A percentile compares a stretch with the other conserved stretches of the same genome.
Conservation (phyloP, 2,329 filamentous ascomycete species). For the Hypomyces perniciosus region DNA sequence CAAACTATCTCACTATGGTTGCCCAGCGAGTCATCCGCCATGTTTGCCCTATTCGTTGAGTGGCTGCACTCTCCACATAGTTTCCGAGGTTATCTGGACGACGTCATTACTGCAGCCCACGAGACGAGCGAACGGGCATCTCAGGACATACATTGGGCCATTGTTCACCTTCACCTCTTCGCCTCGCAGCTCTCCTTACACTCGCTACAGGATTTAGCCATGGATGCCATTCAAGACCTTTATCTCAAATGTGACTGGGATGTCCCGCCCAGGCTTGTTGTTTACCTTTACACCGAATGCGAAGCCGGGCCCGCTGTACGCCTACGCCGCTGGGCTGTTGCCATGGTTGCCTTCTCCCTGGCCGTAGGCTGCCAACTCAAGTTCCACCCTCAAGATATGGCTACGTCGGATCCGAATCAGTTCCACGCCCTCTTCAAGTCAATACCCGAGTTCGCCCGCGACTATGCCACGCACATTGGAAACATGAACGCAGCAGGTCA, state of each 20-base stretch:
- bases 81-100: slow-evolving; percentile 40
- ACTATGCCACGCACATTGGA: slow-evolving; percentile 46
- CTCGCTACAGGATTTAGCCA: slow-evolving; percentile 49
- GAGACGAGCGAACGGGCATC: slow-evolving; percentile 22
- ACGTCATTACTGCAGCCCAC: slow-evolving; percentile 29
- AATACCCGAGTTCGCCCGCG: slow-evolving; percentile 41
- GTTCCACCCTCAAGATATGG: slow-evolving; percentile 24
- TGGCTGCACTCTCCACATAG: slow-evolving; percentile 43
- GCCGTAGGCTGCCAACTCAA: slow-evolving; percentile 27
- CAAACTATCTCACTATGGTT: slow-evolving; percentile 33
- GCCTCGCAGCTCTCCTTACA: slow-evolving; percentile 45
- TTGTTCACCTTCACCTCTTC: slow-evolving; percentile 53
- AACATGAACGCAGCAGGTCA: slow-evolving; percentile 47
- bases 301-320: slow-evolving; percentile 44
- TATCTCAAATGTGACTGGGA: slow-evolving; percentile 55
- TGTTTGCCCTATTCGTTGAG: slow-evolving; percentile 48
- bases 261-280: slow-evolving; percentile 45
- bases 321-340: slow-evolving; percentile 53
- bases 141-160: slow-evolving; percentile 47
- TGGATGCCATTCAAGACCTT: slow-evolving; percentile 54
- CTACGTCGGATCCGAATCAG: slow-evolving; percentile 25
- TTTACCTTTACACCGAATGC: slow-evolving; percentile 49
- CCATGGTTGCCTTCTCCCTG: slow-evolving; percentile 54
- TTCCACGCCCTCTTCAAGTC: slow-evolving; percentile 39
- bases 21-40: slow-evolving; percentile 42